Base-by-base conservation (phyloP, 805 yeast genomes). In the Metschnikowia borealis region DNA sequence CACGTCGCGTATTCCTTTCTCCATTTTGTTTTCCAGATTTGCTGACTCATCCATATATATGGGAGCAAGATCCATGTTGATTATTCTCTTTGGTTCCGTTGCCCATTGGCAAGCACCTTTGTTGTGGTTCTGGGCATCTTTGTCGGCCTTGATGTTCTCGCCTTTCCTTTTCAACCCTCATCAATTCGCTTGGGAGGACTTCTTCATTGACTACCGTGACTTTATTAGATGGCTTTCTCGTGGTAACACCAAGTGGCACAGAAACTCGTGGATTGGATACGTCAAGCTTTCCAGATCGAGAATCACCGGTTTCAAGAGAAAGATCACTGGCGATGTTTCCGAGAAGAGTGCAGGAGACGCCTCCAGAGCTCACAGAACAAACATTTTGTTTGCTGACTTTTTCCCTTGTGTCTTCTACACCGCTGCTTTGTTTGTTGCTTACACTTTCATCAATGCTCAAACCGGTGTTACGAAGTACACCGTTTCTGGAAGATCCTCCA, bases 221-320 rank as follows among this genome's bases (percentile, higher is more conserved):
- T 82, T 74, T 54, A 65, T 85, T 48, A 61, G 58, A 35, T 79
- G 83, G 83, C 63, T 82, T 49, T 69, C 89, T n/a, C 84, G 94
- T 78, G 95, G 95, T 80, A 87, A 87, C 74, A 83, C 87, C 61
- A 84, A 85, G 67, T 87, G 89, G 85, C 92, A 87, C 74, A 83
- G 89, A 77, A 85, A 85, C 73, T 86, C 94, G 6, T 87, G 95
- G 95, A 85, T 87, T 62, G 92, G 92, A 54, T 87, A 84, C 67
- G 81, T 85, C 18, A 84, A 95, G 61, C 74, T 80, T 54, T 79
- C 90, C 3, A 82, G 99, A 69, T 89, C 96, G 8, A 82, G 90
- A 62, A 82, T 88, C 59, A 92, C 98, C 31, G 99, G 99, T 52
- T 90, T 82, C 78, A 91, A 90, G 76, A 77, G 87, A 51, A 82